Base-by-base conservation (phyloP, 805 yeast genomes). In the Candida caryicola region DNA sequence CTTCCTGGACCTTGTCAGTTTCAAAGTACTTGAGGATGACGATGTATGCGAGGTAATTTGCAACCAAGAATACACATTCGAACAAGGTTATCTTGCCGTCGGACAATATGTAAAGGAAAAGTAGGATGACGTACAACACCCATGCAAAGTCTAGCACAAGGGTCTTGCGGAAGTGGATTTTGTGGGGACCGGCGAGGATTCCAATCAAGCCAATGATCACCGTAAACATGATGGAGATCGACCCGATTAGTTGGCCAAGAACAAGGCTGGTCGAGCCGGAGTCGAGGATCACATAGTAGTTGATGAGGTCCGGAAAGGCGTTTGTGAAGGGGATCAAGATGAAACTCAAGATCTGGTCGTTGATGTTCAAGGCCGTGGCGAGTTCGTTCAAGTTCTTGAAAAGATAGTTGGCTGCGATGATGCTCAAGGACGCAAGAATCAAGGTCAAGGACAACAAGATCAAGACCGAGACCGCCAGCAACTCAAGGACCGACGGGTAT, bases 191-290 rank as follows among this genome's bases (percentile, higher is more conserved):
- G 34, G 36, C 49, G 21, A 40, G 44, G 7, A 45, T 29, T 23
- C 60, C 41, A 10, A 67, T 67, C 4, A 55, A 19, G 0, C 72
- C 72, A n/a, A 67, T 49, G 1, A 64, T 54, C 1, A 67, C 42
- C 1, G 66, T 56, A 35, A 64, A 55, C 29, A 61, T 54, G 9
- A 67, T 58, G 2, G 62, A 39, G 9, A 54, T 55, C 2, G 68
- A 58, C 1, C 73, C 72, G 4, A 65, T 50, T 5, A 64, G 43
- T 41, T 67, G 71, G 3, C 72, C 72, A 21, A 67, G 39, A 3
- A 64, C 63, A 15, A 67, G 43, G 26, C 64, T 69, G 1, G 57
- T 43, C 2, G 67, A 54, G 14, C 55, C 48, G 6, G 57, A 43
- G 13, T 46, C 41, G 14, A 67, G 45, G 5, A 64, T 53, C 19